Base-by-base conservation (phyloP, 306 rosid genomes). In the Carpinus viminea region DNA sequence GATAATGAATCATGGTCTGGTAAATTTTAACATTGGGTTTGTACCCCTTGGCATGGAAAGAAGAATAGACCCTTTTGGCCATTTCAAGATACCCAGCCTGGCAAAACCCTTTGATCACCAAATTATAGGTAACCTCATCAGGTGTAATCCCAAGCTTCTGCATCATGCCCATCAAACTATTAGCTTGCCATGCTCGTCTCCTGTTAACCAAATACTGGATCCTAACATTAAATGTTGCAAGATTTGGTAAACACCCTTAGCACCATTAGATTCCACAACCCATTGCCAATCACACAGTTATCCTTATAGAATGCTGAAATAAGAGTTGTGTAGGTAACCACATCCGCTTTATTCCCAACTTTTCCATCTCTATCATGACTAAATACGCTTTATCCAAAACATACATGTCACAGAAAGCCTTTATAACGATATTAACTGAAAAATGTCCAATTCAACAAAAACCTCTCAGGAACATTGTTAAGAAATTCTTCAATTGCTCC, bases 1-100 rank as follows among this genome's bases (percentile, higher is more conserved):
- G 86, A 83, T 92, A 89, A 84, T 90, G 97, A 87, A 92, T 87
- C 96, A 92, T 90, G 34, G 93, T 92, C 88, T 92, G 97, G 76
- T 89, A 89, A 69, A 90, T 90, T 83, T 90, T 87, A 50, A 77
- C 24, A 81, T 88, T 89, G 38, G 90, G 88, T 74, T 82, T 89
- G 78, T 43, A 76, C 17, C 91, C 93, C 75, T 80, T 86, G 20
- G 77, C 82, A 5, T 73, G 85, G 12, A 92, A 74, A 20, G 85
- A 74, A 46, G 85, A 85, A 80, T 85, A 92, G 75, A 87, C 87
- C 91, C 83, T 90, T 86, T 86, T 80, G 2, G 95, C 93, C 96
- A 92, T 90, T 26, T 89, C 92, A 61, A 85, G 74, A 84, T 66
- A 72, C 64, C 96, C 88, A 10, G 85, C 86, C 75, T 41, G 80